These are phyloP conservation scores for Lachancea sp. DNA, from an alignment of 805 yeast species.

Conservation along the genomic window DNA sequence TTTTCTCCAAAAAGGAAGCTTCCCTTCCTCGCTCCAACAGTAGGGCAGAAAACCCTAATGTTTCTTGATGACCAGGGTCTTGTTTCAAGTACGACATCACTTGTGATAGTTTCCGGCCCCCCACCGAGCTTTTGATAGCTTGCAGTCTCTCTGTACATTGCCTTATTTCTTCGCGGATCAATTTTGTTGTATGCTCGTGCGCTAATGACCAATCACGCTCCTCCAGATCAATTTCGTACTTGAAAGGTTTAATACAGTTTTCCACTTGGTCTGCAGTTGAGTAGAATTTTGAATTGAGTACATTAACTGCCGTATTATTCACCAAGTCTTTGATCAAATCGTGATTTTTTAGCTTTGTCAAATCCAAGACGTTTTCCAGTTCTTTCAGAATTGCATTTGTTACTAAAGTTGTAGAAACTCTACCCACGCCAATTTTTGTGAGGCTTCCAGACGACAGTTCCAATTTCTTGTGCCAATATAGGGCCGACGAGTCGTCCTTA, in stretches of 20 bases:
- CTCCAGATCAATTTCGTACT: constrained; percentile 93
- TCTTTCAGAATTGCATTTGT: constrained; percentile 77
- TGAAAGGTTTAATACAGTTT: constrained; percentile 95
- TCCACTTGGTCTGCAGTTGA: constrained; percentile 98
- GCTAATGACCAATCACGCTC: constrained; percentile 88
- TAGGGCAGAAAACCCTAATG: constrained; percentile 76
- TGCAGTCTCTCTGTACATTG: constrained; percentile 69
- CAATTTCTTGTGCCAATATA: constrained; percentile 81
- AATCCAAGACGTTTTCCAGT: constrained; percentile 63
- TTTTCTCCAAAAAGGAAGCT: constrained; percentile 70
- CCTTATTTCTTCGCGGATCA: constrained; percentile 76
- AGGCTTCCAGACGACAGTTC: constrained; percentile 78
- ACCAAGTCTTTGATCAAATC: constrained; percentile 81
- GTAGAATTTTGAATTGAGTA: constrained; percentile 69
- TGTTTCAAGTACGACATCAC: constrained; percentile 64
- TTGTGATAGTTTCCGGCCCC: constrained; percentile 76
- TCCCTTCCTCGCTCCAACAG: constrained; percentile 74
- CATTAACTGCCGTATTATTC: constrained; percentile 75
- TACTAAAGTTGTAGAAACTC: constrained; percentile 75
- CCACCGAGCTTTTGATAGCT: constrained; percentile 60
- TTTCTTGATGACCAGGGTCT: constrained; percentile 46
- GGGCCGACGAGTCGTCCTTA: constrained; percentile 37
- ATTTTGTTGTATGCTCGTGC: constrained; percentile 64
- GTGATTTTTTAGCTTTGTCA: constrained; percentile 73
- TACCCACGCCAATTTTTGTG: constrained; percentile 90